These are phyloP conservation scores for Aspergillus thermomutatus DNA, from an alignment of 2,329 filamentous ascomycete species.

Conservation along the genomic window DNA sequence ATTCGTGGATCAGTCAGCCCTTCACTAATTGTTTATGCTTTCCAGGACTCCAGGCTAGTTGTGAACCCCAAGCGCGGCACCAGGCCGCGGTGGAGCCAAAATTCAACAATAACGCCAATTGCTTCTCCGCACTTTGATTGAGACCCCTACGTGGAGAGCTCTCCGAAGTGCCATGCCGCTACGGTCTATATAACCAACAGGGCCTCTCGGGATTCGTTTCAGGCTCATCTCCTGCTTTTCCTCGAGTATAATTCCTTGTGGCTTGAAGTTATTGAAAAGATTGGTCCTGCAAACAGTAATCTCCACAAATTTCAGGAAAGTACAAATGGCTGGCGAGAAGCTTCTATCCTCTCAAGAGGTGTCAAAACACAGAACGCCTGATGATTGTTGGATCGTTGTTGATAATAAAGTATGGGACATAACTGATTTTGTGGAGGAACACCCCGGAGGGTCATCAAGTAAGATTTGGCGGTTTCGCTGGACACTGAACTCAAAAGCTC, in stretches of 20 bases:
- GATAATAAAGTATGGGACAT: conserved; percentile 67
- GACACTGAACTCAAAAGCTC: not conserved
- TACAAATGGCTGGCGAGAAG: conserved; percentile 27
- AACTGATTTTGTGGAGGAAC: conserved; percentile 62
- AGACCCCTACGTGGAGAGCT: not conserved
- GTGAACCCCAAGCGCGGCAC: not conserved
- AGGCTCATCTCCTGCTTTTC: not conserved
- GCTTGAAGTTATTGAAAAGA: not conserved
- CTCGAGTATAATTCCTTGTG: not conserved
- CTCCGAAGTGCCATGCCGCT: not conserved
- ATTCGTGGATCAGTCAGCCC: not conserved
- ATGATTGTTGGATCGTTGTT: conserved; percentile 65
- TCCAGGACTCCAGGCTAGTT: not conserved
- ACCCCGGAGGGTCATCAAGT: conserved; percentile 59
- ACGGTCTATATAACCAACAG: not conserved
- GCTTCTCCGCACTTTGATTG: not conserved
- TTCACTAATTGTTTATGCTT: not conserved
- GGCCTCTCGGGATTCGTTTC: not conserved
- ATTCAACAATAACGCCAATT: not conserved
- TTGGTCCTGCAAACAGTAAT: not conserved
- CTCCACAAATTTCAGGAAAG: conserved; percentile 2
- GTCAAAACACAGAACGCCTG: conserved; percentile 45
- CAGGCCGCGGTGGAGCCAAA: not conserved
- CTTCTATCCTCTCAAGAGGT: conserved; percentile 45
- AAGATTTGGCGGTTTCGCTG: conserved; percentile 16